A percentile compares a stretch with the other conserved stretches of the same genome.
These are phyloP conservation scores for Ustilaginoidea virens DNA, from an alignment of 2,329 filamentous ascomycete genomes.

Conservation along the genomic window DNA sequence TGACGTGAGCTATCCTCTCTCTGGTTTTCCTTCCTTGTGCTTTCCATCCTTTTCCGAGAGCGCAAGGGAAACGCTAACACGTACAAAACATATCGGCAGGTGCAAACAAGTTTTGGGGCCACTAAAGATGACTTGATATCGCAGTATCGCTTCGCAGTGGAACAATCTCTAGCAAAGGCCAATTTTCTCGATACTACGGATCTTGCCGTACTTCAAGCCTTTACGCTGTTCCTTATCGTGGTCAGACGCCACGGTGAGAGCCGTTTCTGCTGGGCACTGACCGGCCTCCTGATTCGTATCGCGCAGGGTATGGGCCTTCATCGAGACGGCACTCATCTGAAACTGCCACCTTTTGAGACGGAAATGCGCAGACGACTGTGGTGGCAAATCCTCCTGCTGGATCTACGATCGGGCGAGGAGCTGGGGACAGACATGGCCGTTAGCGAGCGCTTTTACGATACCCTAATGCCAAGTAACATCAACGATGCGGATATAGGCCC, in stretches of 20 bases:
- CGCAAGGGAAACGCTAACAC: not conserved
- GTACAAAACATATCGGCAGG: slow-evolving; percentile 7
- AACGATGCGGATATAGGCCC: slow-evolving; percentile 33
- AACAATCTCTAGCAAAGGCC: slow-evolving; percentile 41
- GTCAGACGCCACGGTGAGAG: slow-evolving; percentile 31
- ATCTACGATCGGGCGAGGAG: slow-evolving; percentile 39
- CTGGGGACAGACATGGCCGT: slow-evolving; percentile 32
- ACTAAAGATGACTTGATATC: slow-evolving; percentile 27
- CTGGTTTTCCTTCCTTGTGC: too few relatives aligned
- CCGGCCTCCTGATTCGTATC: slow-evolving; percentile 40
- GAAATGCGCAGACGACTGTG: slow-evolving; percentile 46
- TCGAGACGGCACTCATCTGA: slow-evolving; percentile 34
- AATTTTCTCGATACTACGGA: slow-evolving; percentile 43
- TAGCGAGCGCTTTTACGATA: slow-evolving; percentile 27
- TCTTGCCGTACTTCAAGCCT: slow-evolving; percentile 40
- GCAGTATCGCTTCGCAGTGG: slow-evolving; percentile 36
- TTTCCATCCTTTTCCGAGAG: not conserved
- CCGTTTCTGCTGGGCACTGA: slow-evolving; percentile 44
- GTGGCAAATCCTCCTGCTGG: slow-evolving; percentile 43
- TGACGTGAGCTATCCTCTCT: too few relatives aligned
- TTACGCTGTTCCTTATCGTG: slow-evolving; percentile 37
- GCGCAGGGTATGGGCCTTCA: slow-evolving; percentile 46
- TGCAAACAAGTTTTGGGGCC: slow-evolving; percentile 24
- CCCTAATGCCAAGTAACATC: slow-evolving; percentile 31
- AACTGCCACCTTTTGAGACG: slow-evolving; percentile 39